phyloP scores from a whole-genome alignment of 176 grass and related monocot species.

The Panicum miliaceum region DNA sequence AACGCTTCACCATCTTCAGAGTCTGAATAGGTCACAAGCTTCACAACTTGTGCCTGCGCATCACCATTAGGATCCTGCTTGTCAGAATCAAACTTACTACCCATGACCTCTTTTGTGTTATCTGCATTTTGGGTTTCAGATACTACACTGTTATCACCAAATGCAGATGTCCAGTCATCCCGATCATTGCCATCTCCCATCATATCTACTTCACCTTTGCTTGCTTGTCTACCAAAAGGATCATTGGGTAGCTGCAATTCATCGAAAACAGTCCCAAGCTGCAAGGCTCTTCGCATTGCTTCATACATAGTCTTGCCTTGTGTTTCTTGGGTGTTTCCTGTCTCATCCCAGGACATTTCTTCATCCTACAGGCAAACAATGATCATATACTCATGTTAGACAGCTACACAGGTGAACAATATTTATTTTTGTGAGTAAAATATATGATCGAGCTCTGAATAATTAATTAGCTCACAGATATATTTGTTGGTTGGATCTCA shows the following conservation, averaged over 20 bases:
- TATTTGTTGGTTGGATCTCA: not conserved
- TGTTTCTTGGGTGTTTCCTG: not conserved
- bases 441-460: not conserved
- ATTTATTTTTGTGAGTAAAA: conserved; percentile 2
- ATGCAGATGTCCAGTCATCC: not conserved
- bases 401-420: not conserved
- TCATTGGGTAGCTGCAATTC: not conserved
- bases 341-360: not conserved
- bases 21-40: conserved; percentile 37
- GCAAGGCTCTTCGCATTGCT: conserved; percentile 38
- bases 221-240: not conserved
- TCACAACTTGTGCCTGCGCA: not conserved
- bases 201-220: not conserved
- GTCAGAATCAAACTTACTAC: not conserved
- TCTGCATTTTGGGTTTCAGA: not conserved
- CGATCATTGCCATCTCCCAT: not conserved
- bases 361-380: not conserved
- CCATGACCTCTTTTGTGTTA: not conserved
- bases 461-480: conserved; percentile 16
- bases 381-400: not conserved
- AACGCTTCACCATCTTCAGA: conserved; percentile 2
- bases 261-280: not conserved
- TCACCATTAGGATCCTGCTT: not conserved
- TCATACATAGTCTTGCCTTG: not conserved
- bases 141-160: not conserved